Conservation (phyloP, 2,329 filamentous ascomycete genomes). For the Orbilia quercus region DNA sequence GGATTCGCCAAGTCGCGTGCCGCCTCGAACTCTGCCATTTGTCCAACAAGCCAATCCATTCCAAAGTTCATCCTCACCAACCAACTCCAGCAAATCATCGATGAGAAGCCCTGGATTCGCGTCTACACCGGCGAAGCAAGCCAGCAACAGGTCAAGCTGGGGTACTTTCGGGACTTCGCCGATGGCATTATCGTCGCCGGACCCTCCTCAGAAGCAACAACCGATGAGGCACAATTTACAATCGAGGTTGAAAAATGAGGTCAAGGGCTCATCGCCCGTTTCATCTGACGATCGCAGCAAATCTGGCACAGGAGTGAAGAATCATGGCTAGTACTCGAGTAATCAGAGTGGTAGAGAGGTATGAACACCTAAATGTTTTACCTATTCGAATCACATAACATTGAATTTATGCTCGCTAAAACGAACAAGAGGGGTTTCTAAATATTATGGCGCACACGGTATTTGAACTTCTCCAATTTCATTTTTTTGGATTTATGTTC, state of each 20-base stretch:
- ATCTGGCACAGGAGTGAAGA: not conserved
- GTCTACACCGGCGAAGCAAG: slow-evolving; percentile 31
- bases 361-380: not conserved
- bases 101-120: slow-evolving; percentile 41
- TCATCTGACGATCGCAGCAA: slow-evolving; percentile 12
- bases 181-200: slow-evolving; percentile 43
- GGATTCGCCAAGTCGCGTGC: slow-evolving; percentile 50
- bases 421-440: slow-evolving; percentile 2
- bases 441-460: slow-evolving; percentile 18
- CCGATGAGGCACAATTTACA: slow-evolving; percentile 2
- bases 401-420: slow-evolving; percentile 3
- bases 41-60: slow-evolving; percentile 42
- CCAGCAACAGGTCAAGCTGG: slow-evolving; percentile 27
- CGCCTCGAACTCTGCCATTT: slow-evolving; percentile 39
- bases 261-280: slow-evolving; percentile 18
- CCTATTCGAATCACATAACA: not conserved
- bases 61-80: slow-evolving; percentile 33
- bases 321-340: not conserved
- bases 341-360: not conserved
- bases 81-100: slow-evolving; percentile 42
- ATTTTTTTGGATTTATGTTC: not conserved
- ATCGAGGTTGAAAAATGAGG: slow-evolving; percentile 46
- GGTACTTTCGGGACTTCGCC: slow-evolving; percentile 34
- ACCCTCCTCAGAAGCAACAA: slow-evolving; percentile 28
- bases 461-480: slow-evolving; percentile 1